phyloP scores from a whole-genome alignment of 2,329 filamentous ascomycete species.

The Tolypocladium guangdongense region DNA sequence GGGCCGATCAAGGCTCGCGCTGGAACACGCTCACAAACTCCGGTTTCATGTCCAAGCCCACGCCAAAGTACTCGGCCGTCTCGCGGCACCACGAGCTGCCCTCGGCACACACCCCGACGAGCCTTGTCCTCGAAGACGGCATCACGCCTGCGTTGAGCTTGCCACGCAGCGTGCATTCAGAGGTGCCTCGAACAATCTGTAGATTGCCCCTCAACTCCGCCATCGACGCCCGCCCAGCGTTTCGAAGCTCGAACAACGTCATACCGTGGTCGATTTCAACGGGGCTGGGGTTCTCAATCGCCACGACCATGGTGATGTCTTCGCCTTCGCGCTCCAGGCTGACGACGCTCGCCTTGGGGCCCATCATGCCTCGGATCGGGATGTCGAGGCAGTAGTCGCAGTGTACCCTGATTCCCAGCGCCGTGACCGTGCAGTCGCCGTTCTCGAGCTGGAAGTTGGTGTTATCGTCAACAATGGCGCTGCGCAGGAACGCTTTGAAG shows the following conservation, averaged over 20 bases:
- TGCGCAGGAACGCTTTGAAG: slow-evolving; percentile 19
- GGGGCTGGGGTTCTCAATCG: slow-evolving; percentile 17
- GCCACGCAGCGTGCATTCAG: slow-evolving; percentile 17
- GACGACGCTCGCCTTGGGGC: slow-evolving; percentile 11
- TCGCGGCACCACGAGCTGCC: not conserved
- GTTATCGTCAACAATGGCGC: slow-evolving; percentile 16
- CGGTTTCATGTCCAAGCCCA: not conserved
- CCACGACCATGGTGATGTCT: slow-evolving; percentile 10
- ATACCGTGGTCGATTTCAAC: slow-evolving; percentile 20
- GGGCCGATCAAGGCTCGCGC: not conserved
- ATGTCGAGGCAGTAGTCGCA: slow-evolving; percentile 17
- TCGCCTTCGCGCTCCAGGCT: slow-evolving; percentile 8
- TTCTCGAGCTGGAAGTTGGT: slow-evolving; percentile 18
- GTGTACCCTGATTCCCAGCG: slow-evolving; percentile 12
- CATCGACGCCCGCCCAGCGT: not conserved
- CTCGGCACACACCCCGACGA: not conserved
- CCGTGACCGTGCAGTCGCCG: slow-evolving; percentile 13
- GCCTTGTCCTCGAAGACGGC: not conserved
- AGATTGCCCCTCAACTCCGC: slow-evolving; percentile 17
- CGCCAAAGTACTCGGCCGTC: not conserved
- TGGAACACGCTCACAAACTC: not conserved
- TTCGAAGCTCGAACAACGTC: slow-evolving; percentile 20
- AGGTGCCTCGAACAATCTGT: slow-evolving; percentile 14
- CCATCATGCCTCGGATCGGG: slow-evolving; percentile 15
- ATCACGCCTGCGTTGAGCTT: slow-evolving; percentile 5